phyloP scores from a whole-genome alignment of 2,329 filamentous ascomycete species.

The Diplodia intermedia region DNA sequence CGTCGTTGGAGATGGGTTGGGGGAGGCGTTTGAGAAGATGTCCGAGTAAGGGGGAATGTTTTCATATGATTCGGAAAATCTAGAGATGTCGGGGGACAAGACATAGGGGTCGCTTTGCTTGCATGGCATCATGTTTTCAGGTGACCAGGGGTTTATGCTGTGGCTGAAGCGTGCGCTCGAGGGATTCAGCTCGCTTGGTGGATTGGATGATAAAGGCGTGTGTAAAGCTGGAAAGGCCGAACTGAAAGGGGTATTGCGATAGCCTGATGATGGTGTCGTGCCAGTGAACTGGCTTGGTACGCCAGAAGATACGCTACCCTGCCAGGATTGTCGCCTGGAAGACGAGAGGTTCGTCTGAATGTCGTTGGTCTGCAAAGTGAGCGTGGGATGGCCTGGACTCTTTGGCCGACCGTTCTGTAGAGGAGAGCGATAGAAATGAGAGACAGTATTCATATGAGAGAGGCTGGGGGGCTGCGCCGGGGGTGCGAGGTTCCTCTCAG shows the following conservation, averaged over 20 bases:
- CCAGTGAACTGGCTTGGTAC: background rate
- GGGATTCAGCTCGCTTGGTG: background rate
- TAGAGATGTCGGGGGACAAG: background rate
- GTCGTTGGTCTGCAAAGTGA: background rate
- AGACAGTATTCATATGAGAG: background rate
- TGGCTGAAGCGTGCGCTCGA: background rate
- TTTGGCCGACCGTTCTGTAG: background rate
- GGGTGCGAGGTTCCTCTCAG: background rate
- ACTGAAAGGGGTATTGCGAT: background rate
- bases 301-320: background rate
- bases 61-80: background rate
- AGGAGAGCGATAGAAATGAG: background rate
- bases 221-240: background rate
- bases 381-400: background rate
- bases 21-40: background rate
- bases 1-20: background rate
- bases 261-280: background rate
- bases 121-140: background rate
- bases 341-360: conserved; percentile 1
- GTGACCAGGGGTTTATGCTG: background rate
- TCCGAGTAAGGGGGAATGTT: no score
- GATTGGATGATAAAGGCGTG: background rate
- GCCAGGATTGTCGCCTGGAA: background rate
- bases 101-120: background rate
- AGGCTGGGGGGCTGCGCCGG: background rate